Conservation (phyloP, 768 basidiomycete species). For the Lactarius psammicola region DNA sequence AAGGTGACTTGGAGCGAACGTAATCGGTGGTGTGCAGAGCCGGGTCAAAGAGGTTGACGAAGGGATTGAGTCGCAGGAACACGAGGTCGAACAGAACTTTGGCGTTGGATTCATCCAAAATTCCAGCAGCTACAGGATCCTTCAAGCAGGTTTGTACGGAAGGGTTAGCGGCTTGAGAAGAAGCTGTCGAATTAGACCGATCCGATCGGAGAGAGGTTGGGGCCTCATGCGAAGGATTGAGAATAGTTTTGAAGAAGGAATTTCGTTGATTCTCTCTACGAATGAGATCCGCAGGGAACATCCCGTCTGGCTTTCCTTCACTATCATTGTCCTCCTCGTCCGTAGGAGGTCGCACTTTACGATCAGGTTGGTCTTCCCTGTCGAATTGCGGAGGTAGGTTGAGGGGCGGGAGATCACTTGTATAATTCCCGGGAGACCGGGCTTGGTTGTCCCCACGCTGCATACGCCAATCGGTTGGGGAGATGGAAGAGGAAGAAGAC, state of each 20-base stretch:
- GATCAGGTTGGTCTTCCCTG: slow-evolving; percentile 18
- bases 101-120: slow-evolving; percentile 69
- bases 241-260: slow-evolving; percentile 80
- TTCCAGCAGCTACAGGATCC: slow-evolving; percentile 72
- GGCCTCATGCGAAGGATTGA: slow-evolving; percentile 62
- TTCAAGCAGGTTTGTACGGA: slow-evolving; percentile 37
- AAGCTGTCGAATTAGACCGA: slow-evolving; percentile 36
- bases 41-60: slow-evolving; percentile 87
- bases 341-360: slow-evolving; percentile 25
- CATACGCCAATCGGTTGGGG: slow-evolving; percentile 28
- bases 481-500: slow-evolving; percentile 39
- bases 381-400: slow-evolving; percentile 37
- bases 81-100: slow-evolving; percentile 72
- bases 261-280: slow-evolving; percentile 66
- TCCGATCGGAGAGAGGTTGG: slow-evolving; percentile 38
- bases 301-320: slow-evolving; percentile 58
- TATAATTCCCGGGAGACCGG: slow-evolving; percentile 38
- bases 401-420: slow-evolving; percentile 51
- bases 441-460: slow-evolving; percentile 19
- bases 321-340: slow-evolving; percentile 68
- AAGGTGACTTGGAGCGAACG: slow-evolving; percentile 74
- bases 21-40: slow-evolving; percentile 77
- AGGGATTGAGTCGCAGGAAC: slow-evolving; percentile 83
- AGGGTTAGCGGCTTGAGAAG: slow-evolving; percentile 15
- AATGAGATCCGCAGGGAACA: slow-evolving; percentile 76